Evolutionary conservation across 805 yeast species (phyloP).

Genomic region (Candida peoriensis): DNA sequence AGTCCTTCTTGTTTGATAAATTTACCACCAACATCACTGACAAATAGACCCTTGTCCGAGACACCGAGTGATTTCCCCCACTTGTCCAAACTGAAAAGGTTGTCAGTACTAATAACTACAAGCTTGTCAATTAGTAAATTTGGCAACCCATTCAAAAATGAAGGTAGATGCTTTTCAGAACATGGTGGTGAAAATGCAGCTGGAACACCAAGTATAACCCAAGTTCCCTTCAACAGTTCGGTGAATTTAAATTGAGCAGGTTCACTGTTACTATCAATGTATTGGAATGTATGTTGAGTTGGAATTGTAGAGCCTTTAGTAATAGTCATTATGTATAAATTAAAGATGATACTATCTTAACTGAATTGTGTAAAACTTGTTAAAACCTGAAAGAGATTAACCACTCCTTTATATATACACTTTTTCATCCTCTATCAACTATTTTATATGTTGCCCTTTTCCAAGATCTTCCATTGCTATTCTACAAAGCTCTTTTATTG

Average conservation of each 20-base stretch:
- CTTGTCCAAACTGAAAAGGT: constrained; percentile 63
- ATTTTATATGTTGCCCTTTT: too few species aligned
- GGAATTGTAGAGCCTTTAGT: constrained; percentile 7
- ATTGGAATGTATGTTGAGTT: constrained; percentile 25
- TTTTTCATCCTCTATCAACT: too few species aligned
- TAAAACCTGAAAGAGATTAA: too few species aligned
- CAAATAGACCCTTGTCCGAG: constrained; percentile 40
- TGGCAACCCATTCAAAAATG: constrained; percentile 32
- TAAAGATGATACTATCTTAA: too few species aligned
- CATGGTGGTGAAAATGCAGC: constrained; percentile 89
- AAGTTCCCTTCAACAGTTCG: constrained; percentile 23
- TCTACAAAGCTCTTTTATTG: too few species aligned
- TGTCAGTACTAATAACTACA: constrained; percentile 57
- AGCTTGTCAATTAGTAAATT: constrained; percentile 52
- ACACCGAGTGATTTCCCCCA: constrained; percentile 44
- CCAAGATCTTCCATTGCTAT: too few species aligned
- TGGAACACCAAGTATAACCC: constrained; percentile 67
- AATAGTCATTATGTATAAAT: background rate
- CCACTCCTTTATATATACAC: too few species aligned
- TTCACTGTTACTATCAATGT: constrained; percentile 23
- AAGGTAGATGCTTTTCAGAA: constrained; percentile 64
- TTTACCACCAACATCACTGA: constrained; percentile 54
- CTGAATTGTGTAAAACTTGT: too few species aligned
- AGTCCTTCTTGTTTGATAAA: constrained; percentile 46
- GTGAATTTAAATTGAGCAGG: constrained; percentile 25